A percentile compares a stretch with the other conserved stretches of the same genome.
These are phyloP conservation scores for Paecilomyces sp. DNA, from an alignment of 2,329 filamentous ascomycete species.

Conservation along the genomic window DNA sequence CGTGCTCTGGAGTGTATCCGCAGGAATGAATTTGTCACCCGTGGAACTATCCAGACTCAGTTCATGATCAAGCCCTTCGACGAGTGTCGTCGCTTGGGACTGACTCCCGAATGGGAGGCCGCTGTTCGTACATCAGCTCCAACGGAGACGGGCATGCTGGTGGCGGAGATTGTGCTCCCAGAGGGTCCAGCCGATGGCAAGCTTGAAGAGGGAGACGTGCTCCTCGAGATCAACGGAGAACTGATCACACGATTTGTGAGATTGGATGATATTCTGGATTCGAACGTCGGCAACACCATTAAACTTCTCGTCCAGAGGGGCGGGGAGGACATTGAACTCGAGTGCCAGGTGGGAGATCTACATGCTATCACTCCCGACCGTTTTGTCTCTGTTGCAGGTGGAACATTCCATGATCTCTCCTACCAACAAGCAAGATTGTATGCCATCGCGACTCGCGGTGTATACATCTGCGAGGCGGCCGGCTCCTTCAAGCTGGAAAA, in stretches of 20 bases:
- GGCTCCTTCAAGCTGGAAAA: slow-evolving; percentile 94
- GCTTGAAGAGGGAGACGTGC: slow-evolving; percentile 87
- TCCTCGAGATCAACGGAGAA: slow-evolving; percentile 89
- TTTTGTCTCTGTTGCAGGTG: slow-evolving; percentile 89
- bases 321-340: slow-evolving; percentile 77
- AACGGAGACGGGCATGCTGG: slow-evolving; percentile 91
- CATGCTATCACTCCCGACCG: slow-evolving; percentile 93
- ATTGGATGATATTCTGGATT: slow-evolving; percentile 85
- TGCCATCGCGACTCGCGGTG: slow-evolving; percentile 82
- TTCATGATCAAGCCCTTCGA: slow-evolving; percentile 97
- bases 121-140: slow-evolving; percentile 77
- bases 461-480: slow-evolving; percentile 90
- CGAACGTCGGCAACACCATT: slow-evolving; percentile 72
- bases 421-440: slow-evolving; percentile 97
- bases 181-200: slow-evolving; percentile 81
- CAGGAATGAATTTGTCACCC: slow-evolving; percentile 64
- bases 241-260: slow-evolving; percentile 88
- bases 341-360: slow-evolving; percentile 78
- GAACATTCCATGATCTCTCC: slow-evolving; percentile 90
- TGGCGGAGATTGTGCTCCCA: slow-evolving; percentile 89
- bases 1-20: slow-evolving; percentile 83
- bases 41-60: slow-evolving; percentile 96
- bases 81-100: slow-evolving; percentile 82
- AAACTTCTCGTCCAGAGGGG: slow-evolving; percentile 79
- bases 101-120: slow-evolving; percentile 80